Percentiles rank a stretch among this genome's conserved stretches.
Evolutionary conservation across 2,329 filamentous ascomycete genomes (phyloP).

Genomic region (Diaporthe ampelina): DNA sequence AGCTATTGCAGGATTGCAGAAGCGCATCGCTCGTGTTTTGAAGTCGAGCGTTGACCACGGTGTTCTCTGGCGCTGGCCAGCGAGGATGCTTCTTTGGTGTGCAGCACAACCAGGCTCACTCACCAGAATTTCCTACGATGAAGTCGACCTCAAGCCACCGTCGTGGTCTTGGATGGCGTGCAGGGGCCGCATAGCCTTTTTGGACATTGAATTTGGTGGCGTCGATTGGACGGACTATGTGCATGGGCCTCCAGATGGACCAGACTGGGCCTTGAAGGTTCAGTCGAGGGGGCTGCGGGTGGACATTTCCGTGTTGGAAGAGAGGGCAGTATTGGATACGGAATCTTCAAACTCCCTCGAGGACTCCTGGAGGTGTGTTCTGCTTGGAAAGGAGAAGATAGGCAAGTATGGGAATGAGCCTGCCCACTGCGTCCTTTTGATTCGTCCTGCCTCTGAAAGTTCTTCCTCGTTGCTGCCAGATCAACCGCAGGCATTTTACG

Average conservation of each 20-base stretch:
- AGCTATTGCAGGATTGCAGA: neutral
- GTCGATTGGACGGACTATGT: neutral
- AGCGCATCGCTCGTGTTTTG: neutral
- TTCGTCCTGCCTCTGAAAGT: neutral
- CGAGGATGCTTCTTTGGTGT: neutral
- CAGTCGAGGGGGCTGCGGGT: neutral
- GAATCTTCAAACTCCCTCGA: neutral
- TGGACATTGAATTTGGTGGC: neutral
- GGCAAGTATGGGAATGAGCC: too few species aligned
- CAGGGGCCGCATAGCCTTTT: neutral
- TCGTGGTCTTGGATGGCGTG: neutral
- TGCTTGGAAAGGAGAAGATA: neutral
- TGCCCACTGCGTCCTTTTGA: conserved; percentile 3
- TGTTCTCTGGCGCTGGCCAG: neutral
- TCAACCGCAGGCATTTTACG: neutral
- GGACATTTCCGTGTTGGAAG: neutral
- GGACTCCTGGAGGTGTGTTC: conserved; percentile 3
- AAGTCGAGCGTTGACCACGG: neutral
- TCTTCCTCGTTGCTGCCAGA: neutral
- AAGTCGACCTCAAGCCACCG: neutral
- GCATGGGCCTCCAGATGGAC: neutral
- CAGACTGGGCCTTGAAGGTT: neutral
- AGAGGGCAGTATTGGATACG: neutral
- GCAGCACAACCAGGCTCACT: neutral
- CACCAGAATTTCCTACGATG: neutral